Percentiles rank a stretch among this genome's conserved stretches.
These are phyloP conservation scores for Scutellaria galericulata DNA, from an alignment of 257 asterid species.

Conservation along the genomic window DNA sequence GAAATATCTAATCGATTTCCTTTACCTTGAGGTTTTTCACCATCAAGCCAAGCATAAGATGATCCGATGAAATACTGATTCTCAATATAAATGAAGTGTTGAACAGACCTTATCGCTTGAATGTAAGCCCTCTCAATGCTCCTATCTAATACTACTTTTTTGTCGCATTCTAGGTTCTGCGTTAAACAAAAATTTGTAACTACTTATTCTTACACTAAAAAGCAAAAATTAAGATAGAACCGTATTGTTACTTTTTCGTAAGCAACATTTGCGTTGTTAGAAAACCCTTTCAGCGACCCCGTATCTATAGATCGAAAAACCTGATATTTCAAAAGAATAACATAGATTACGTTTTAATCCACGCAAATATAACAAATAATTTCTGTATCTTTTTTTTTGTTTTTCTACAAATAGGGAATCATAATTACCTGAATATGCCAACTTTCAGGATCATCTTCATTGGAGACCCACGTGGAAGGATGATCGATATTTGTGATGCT, in stretches of 20 bases:
- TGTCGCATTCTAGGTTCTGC: slow-evolving; percentile 35
- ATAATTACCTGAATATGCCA: slow-evolving; percentile 20
- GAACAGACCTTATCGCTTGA: slow-evolving; percentile 40
- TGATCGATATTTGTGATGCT: background rate
- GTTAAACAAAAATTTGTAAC: background rate
- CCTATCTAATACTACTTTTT: slow-evolving; percentile 29
- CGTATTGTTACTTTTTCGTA: background rate
- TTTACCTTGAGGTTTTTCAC: background rate
- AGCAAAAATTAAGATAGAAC: background rate
- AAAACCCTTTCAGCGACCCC: slow-evolving; percentile 12
- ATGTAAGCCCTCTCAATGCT: slow-evolving; percentile 41
- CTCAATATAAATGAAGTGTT: slow-evolving; percentile 36
- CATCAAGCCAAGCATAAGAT: slow-evolving; percentile 34
- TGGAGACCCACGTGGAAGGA: background rate
- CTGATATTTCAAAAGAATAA: background rate
- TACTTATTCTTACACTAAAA: background rate
- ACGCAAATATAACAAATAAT: too few species aligned
- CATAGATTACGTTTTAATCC: too few species aligned
- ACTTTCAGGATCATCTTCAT: background rate
- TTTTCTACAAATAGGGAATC: too few species aligned
- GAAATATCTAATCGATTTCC: background rate
- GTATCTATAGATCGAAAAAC: slow-evolving; percentile 30
- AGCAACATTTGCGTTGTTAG: slow-evolving; percentile 8
- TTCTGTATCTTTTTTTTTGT: too few species aligned
- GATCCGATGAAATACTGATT: slow-evolving; percentile 45